Percentiles rank a stretch among this genome's conserved stretches.
These are phyloP conservation scores for Fraxinus nigra DNA, from an alignment of 305 asterid genomes.

Conservation along the genomic window DNA sequence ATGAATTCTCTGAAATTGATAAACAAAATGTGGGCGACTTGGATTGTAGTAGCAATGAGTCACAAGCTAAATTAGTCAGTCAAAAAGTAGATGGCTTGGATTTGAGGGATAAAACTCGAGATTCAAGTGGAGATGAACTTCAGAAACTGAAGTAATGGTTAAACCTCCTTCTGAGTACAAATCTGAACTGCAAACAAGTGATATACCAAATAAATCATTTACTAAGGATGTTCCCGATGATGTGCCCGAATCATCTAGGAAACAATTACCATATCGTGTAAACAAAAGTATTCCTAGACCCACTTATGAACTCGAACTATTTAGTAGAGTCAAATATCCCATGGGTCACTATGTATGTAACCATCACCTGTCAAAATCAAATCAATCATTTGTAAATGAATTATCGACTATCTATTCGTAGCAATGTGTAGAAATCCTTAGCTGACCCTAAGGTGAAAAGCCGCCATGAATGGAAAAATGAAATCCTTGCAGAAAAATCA, in stretches of 20 bases:
- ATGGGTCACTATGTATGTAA: too few species aligned
- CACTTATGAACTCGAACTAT: background rate
- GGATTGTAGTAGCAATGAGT: background rate
- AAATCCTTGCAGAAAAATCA: background rate
- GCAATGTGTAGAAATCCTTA: background rate
- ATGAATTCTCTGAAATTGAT: background rate
- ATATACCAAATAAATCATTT: background rate
- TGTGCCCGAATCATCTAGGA: background rate
- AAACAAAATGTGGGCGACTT: background rate
- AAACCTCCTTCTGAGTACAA: background rate
- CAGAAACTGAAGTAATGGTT: background rate
- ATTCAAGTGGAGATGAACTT: background rate
- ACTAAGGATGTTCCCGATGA: background rate
- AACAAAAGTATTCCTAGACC: background rate
- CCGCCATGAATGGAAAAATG: background rate
- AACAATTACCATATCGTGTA: background rate
- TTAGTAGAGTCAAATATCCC: background rate
- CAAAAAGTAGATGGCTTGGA: background rate
- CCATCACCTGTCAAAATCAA: too few species aligned
- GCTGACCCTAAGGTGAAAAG: background rate
- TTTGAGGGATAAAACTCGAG: background rate
- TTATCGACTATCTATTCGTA: background rate
- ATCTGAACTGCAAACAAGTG: background rate
- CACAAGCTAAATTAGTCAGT: too few species aligned
- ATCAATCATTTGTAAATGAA: too few species aligned